Evolutionary conservation across 805 yeast genomes (phyloP).

Genomic region (Nakazawaea laoshanensis): DNA sequence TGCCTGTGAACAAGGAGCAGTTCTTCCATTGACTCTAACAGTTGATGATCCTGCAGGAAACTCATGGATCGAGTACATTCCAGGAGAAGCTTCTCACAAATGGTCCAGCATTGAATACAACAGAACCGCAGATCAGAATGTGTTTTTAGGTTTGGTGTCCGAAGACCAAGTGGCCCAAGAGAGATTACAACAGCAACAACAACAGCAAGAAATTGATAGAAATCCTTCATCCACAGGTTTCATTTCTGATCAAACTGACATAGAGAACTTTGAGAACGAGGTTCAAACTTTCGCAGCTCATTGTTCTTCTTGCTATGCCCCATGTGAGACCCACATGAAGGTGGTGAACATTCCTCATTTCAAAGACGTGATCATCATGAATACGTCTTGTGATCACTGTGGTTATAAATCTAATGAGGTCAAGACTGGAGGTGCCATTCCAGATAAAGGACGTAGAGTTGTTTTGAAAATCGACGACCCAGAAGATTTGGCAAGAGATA

Average conservation of each 20-base stretch:
- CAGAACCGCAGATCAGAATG: constrained; percentile 85
- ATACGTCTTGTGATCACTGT: constrained; percentile 85
- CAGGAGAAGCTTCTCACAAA: constrained; percentile 82
- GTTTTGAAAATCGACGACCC: constrained; percentile 74
- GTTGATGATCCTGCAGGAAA: constrained; percentile 95
- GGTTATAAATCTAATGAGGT: constrained; percentile 97
- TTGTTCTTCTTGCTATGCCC: constrained; percentile 80
- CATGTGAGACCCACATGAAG: constrained; percentile 93
- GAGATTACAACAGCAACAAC: constrained; percentile 36
- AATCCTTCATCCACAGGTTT: constrained; percentile 47
- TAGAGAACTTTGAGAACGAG: constrained; percentile 81
- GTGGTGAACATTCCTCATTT: constrained; percentile 95
- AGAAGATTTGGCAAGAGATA: constrained; percentile 90
- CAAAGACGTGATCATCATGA: constrained; percentile 95
- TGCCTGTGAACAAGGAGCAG: constrained; percentile 51
- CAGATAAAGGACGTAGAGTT: constrained; percentile 72
- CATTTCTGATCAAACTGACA: constrained; percentile 63
- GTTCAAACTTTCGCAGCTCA: constrained; percentile 90
- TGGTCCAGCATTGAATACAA: constrained; percentile 81
- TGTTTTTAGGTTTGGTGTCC: constrained; percentile 70
- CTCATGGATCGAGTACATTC: constrained; percentile 88
- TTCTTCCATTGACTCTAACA: constrained; percentile 68
- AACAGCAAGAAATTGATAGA: constrained; percentile 16
- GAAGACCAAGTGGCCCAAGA: constrained; percentile 54
- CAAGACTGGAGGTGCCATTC: constrained; percentile 96